A percentile compares a stretch with the other conserved stretches of the same genome.
phyloP scores from a whole-genome alignment of 345 rosid genomes.

The Jatropha curcas region DNA sequence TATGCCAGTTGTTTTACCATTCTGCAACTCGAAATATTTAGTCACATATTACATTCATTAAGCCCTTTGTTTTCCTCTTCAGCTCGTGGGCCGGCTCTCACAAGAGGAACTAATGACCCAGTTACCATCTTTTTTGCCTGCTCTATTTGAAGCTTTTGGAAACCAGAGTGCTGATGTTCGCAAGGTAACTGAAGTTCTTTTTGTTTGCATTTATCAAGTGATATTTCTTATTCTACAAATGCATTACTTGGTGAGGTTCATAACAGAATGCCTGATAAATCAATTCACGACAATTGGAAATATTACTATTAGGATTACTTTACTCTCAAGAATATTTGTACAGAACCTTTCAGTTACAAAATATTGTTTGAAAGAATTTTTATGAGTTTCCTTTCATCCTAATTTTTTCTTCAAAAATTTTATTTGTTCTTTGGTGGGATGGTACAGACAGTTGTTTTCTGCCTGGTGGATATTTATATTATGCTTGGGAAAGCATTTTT shows the following conservation, averaged over 20 bases:
- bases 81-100: slow-evolving; percentile 94
- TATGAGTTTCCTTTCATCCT: neutral
- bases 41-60: neutral
- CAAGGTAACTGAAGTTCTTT: slow-evolving; percentile 53
- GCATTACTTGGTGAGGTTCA: neutral
- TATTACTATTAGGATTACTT: too few relatives aligned
- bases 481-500: slow-evolving; percentile 97
- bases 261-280: neutral
- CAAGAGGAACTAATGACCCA: slow-evolving; percentile 84
- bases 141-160: slow-evolving; percentile 95
- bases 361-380: neutral
- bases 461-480: slow-evolving; percentile 95
- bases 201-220: neutral
- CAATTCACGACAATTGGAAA: neutral
- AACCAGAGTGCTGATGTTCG: slow-evolving; percentile 98
- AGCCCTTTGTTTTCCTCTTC: slow-evolving; percentile 29
- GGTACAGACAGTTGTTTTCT: slow-evolving; percentile 94
- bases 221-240: neutral
- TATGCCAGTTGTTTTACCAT: neutral
- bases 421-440: slow-evolving; percentile 5
- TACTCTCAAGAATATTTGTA: neutral
- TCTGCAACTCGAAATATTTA: neutral
- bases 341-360: neutral
- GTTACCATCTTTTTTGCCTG: slow-evolving; percentile 86
- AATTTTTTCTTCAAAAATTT: neutral